Percentiles rank a stretch among this genome's conserved stretches.
Conservation (phyloP, 257 asterid genomes). For the Anisodus tanguticus region DNA sequence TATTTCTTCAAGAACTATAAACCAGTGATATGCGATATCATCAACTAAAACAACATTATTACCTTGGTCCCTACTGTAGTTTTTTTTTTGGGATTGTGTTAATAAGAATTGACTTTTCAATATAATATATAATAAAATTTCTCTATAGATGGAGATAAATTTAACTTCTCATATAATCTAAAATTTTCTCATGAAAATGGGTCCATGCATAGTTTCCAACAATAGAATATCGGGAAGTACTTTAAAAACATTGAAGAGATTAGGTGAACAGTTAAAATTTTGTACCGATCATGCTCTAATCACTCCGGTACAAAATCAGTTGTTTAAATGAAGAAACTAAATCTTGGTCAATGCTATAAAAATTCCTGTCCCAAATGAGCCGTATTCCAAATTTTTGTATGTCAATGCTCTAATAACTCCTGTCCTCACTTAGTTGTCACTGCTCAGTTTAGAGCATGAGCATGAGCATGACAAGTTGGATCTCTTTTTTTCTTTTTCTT, state of each 20-base stretch:
- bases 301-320: too few relatives aligned
- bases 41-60: background rate
- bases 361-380: background rate
- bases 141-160: background rate
- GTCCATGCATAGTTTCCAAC: background rate
- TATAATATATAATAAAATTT: background rate
- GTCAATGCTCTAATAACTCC: background rate
- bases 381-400: background rate
- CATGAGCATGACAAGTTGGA: background rate
- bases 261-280: background rate
- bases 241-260: background rate
- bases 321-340: too few relatives aligned
- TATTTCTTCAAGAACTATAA: background rate
- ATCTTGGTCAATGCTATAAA: background rate
- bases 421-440: background rate
- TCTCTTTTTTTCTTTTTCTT: background rate
- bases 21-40: background rate
- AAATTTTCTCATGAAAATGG: background rate
- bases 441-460: background rate
- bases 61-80: background rate
- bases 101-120: background rate
- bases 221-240: background rate
- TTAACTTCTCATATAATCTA: background rate
- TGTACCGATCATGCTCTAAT: background rate
- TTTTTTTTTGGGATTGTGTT: background rate